Evolutionary conservation across 805 yeast genomes (phyloP), one percentile per base, ranked within the genome.

Genomic region (Cyberlindnera mrakii): DNA sequence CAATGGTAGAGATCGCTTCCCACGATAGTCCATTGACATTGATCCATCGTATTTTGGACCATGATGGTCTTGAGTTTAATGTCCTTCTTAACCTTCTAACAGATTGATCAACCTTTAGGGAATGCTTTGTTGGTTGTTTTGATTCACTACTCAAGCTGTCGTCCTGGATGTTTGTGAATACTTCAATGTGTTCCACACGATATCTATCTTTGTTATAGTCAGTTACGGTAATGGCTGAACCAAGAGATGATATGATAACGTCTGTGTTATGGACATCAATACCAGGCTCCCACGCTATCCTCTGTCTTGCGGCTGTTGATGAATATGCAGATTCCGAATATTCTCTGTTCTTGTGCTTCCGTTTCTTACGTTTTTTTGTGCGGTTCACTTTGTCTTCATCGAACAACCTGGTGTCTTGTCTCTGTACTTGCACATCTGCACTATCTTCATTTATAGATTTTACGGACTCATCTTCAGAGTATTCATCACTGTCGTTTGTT

Each of bases 221-320:
- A 0, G 78, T 70, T 5, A 78, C 60, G 0, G 80, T 75, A 6
- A 77, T 66, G 1, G 72, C 66, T 0, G 82, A 76, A 0, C 82
- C 82, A 3, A 73, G 66, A 1, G 78, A 65, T 13, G 68, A 67
- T n/a, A 77, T 55, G 8, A 73, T 66, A 5, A 78, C 80, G 18
- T 64, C 69, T 1, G 80, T 77, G 1, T 73, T 72, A 8, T 67
- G 57, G 30, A 75, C 64, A 51, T 78, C 74, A 23, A 77, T 67
- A 16, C 84, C 84, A 0, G 84, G 83, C 51, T 78, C 84, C 75
- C 78, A 74, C 19, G 72, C 77, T 5, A 76, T 68, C 37, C 73
- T 53, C 39, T 62, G 66, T 33, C 70, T 62, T 3, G 62, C 63
- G 8, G 61, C 61, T 1, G 60, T 56, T 5, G 64, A 50, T 16